phyloP scores from a whole-genome alignment of 2,329 filamentous ascomycete species.

The Colletotrichum ledebouriae region DNA sequence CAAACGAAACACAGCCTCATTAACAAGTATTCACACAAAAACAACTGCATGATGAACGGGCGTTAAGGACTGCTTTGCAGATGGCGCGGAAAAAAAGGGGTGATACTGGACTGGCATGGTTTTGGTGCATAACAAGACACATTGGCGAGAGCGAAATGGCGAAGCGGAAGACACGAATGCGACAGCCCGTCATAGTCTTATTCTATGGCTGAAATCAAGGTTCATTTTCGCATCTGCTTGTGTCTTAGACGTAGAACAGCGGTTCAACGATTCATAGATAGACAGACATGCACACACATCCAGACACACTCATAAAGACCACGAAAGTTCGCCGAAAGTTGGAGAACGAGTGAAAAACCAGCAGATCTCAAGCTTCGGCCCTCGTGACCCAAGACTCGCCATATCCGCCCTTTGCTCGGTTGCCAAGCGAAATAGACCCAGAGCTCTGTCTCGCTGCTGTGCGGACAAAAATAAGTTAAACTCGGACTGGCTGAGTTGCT shows the following conservation, averaged over 20 bases:
- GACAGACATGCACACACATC: constrained; percentile 11
- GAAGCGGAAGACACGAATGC: constrained; percentile 28
- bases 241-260: not conserved
- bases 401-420: not conserved
- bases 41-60: constrained; percentile 39
- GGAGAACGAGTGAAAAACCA: not conserved
- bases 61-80: constrained; percentile 42
- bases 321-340: not conserved
- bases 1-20: constrained; percentile 26
- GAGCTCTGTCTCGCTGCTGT: not conserved
- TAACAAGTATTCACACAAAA: constrained; percentile 25
- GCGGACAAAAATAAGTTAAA: constrained; percentile 4
- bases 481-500: constrained; percentile 14
- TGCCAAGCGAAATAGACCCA: too few relatives aligned
- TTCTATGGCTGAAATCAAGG: constrained; percentile 5
- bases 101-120: constrained; percentile 19
- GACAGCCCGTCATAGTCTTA: constrained; percentile 5
- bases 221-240: constrained; percentile 16
- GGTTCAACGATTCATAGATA: constrained; percentile 25
- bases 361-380: too few relatives aligned
- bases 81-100: constrained; percentile 27
- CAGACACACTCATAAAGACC: too few relatives aligned
- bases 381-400: not conserved
- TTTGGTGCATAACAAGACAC: constrained; percentile 32
- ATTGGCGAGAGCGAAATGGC: constrained; percentile 18